Conservation (phyloP, 345 rosid species). For the Erucastrum elatum region DNA sequence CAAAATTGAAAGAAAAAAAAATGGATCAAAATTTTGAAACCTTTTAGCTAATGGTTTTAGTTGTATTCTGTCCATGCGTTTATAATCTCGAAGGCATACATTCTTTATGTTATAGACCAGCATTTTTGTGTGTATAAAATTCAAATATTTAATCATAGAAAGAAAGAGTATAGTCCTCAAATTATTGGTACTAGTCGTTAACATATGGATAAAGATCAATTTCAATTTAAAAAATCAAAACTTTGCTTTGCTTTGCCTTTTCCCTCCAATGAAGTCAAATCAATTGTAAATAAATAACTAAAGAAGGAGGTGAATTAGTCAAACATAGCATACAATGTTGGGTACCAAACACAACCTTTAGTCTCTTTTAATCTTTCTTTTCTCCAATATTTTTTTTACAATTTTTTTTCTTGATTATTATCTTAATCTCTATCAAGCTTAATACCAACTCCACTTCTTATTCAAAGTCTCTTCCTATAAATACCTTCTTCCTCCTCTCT, state of each 20-base stretch:
- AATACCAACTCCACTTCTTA: constrained; percentile 48
- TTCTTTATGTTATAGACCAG: neutral
- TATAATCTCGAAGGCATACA: neutral
- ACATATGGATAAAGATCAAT: constrained; percentile 27
- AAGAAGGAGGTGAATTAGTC: constrained; percentile 33
- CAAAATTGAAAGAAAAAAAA: too few species aligned
- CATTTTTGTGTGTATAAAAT: constrained; percentile 2
- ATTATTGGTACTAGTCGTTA: constrained; percentile 28
- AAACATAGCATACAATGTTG: constrained; percentile 21
- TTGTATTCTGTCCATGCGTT: neutral
- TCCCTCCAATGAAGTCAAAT: constrained; percentile 23
- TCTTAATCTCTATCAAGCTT: constrained; percentile 14
- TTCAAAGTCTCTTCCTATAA: constrained; percentile 22
- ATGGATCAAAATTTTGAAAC: too few species aligned
- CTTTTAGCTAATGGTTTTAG: neutral
- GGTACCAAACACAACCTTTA: constrained; percentile 43
- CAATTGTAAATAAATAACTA: neutral
- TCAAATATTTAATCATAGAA: neutral
- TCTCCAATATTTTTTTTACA: neutral
- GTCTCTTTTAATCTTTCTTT: constrained; percentile 11
- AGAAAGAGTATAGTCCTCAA: constrained; percentile 4
- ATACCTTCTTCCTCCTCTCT: constrained; percentile 19
- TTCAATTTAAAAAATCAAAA: constrained; percentile 5
- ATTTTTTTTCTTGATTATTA: neutral
- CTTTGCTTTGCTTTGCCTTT: constrained; percentile 19